phyloP scores from a whole-genome alignment of 176 grass and related monocot genomes.

The Musa troglodytarum region DNA sequence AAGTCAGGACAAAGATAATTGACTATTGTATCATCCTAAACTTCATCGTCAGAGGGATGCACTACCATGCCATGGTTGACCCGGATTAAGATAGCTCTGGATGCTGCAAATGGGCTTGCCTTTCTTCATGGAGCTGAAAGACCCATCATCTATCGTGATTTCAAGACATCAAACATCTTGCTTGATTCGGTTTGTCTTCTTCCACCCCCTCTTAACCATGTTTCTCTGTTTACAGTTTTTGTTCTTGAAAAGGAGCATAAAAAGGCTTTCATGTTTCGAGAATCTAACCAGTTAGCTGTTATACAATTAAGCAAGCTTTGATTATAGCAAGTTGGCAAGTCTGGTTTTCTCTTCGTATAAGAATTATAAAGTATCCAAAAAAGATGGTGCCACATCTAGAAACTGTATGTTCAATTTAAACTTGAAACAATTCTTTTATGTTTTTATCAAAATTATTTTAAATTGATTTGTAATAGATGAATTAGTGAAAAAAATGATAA shows the following conservation, averaged over 20 bases:
- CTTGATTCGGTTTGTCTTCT: conserved; percentile 61
- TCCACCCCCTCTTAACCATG: conserved; percentile 8
- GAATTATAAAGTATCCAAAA: too few species aligned
- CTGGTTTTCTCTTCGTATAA: too few species aligned
- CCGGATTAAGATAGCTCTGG: conserved; percentile 84
- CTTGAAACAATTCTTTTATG: too few species aligned
- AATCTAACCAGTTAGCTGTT: neutral
- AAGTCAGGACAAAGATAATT: neutral
- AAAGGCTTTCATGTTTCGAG: neutral
- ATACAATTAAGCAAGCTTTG: neutral
- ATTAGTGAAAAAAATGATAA: too few species aligned
- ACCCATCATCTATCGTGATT: conserved; percentile 98
- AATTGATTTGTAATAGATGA: too few species aligned
- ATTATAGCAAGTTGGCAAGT: neutral
- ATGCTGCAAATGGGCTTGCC: conserved; percentile 76
- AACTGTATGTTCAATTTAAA: too few species aligned
- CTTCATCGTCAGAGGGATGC: conserved; percentile 52
- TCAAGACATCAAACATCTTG: conserved; percentile 98
- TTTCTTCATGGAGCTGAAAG: conserved; percentile 82
- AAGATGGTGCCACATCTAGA: too few species aligned
- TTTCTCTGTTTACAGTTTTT: neutral
- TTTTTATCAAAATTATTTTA: too few species aligned
- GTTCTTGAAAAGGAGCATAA: neutral
- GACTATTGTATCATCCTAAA: conserved; percentile 20
- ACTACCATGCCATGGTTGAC: conserved; percentile 92